Percentiles rank a stretch among this genome's conserved stretches.
Evolutionary conservation across 2,329 filamentous ascomycete genomes (phyloP).

Genomic region (Curvularia sp.): DNA sequence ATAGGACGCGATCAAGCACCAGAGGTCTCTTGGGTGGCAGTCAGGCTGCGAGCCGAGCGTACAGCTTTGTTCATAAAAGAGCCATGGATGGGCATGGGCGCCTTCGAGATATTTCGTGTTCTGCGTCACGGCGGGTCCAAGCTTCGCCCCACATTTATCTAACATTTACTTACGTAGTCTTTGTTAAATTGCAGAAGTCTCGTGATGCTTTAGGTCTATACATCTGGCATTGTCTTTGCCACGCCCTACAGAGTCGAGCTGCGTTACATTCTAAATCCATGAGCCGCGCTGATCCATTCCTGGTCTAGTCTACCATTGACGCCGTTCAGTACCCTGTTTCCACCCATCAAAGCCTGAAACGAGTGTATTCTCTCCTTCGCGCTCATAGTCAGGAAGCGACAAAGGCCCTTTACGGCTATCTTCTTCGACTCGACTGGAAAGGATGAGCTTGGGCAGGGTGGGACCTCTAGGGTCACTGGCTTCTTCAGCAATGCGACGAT

Average conservation of each 20-base stretch:
- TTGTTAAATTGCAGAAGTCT: not conserved
- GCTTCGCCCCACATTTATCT: slow-evolving; percentile 17
- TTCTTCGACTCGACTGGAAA: not conserved
- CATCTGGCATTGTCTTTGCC: not conserved
- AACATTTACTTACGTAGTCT: not conserved
- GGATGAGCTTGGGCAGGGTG: slow-evolving; percentile 13
- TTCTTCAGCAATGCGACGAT: slow-evolving; percentile 57
- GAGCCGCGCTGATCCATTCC: slow-evolving; percentile 54
- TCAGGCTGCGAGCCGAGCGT: slow-evolving; percentile 9
- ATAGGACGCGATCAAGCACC: not conserved
- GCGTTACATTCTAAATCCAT: slow-evolving; percentile 40
- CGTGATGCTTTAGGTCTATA: not conserved
- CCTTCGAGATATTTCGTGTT: slow-evolving; percentile 31
- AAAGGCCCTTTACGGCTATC: slow-evolving; percentile 53
- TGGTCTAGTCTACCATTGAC: slow-evolving; percentile 62
- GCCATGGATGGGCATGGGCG: slow-evolving; percentile 3
- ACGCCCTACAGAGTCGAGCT: not conserved
- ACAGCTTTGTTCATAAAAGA: slow-evolving; percentile 5
- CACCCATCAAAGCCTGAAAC: slow-evolving; percentile 64
- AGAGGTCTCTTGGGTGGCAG: slow-evolving; percentile 1
- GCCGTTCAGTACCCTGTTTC: slow-evolving; percentile 60
- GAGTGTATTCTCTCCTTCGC: slow-evolving; percentile 56
- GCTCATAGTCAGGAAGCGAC: slow-evolving; percentile 65
- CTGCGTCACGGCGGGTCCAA: slow-evolving; percentile 32
- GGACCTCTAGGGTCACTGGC: slow-evolving; percentile 19